These are phyloP conservation scores for Aureobasidium sp. DNA, from an alignment of 2,329 filamentous ascomycete genomes.

Conservation along the genomic window DNA sequence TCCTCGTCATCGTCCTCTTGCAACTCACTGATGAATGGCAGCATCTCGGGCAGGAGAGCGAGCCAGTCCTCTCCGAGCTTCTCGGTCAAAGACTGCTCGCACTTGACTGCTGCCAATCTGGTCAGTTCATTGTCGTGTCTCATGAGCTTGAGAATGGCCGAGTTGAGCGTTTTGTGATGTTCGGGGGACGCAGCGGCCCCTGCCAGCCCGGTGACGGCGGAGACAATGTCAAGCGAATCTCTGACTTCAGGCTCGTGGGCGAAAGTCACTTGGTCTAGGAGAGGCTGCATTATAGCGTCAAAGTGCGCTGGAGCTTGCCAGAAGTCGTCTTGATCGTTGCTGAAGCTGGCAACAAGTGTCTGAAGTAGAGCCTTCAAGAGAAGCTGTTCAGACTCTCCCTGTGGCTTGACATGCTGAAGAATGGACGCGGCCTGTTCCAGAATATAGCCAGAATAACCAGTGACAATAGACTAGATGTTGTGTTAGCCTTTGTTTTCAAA, in stretches of 20 bases:
- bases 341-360: constrained; percentile 69
- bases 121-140: constrained; percentile 64
- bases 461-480: constrained; percentile 66
- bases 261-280: constrained; percentile 56
- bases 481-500: neutral
- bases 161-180: constrained; percentile 86
- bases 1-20: constrained; percentile 94
- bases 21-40: constrained; percentile 90
- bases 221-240: constrained; percentile 50
- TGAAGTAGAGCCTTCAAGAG: constrained; percentile 65
- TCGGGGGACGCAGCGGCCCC: constrained; percentile 75
- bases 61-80: constrained; percentile 89
- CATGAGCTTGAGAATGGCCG: constrained; percentile 67
- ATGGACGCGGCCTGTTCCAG: constrained; percentile 66
- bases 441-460: constrained; percentile 80
- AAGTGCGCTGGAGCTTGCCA: constrained; percentile 93
- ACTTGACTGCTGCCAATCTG: constrained; percentile 73
- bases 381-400: constrained; percentile 45
- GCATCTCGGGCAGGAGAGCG: constrained; percentile 82
- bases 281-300: constrained; percentile 58
- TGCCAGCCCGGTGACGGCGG: constrained; percentile 73
- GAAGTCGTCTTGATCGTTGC: constrained; percentile 87
- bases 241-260: constrained; percentile 25
- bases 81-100: constrained; percentile 60
- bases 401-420: constrained; percentile 40